Base-by-base conservation (phyloP, 768 basidiomycete genomes). In the Lactifluus rugatus region DNA sequence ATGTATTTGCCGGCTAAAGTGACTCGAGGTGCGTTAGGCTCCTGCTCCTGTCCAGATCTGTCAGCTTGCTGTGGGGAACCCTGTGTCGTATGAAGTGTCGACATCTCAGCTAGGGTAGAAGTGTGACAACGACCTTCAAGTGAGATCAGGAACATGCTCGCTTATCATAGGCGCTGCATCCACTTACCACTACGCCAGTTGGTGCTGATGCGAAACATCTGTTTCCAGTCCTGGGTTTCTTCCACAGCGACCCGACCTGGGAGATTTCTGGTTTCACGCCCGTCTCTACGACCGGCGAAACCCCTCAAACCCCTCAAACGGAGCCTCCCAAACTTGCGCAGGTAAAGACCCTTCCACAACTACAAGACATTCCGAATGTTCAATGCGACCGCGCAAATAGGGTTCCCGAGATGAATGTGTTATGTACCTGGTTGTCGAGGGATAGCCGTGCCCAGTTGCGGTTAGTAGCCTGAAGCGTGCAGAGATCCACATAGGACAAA, bases 121-220 rank as follows among this genome's bases (percentile, higher is more conserved):
- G 57, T 56, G 57, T 36, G 50, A 66, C 87, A 89, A 17, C 85
- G 85, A 61, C 88, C 87, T 90, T 51, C 11, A 25, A 26, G 32
- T 54, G 14, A n/a, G 31, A 37, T 54, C 25, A 42, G 47, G 21
- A 7, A 16, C 21, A 21, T 2, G 23, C 10, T 42, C 52, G 42
- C 3, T 17, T 11, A 52, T 4, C 32, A 28, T 19, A 11, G 37
- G 66, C 55, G 64, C 39, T 44, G 46, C 52, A 46, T 47, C 34
- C 55, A 67, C 76, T 63, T 65, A 89, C 89, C 89, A 70, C 72
- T 85, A 68, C 78, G 79, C 89, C 89, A 91, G 64, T 90, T 90
- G 16, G 82, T 82, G 64, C 85, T 88, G 61, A 89, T 85, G 55
- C 86, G 78, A 69, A 89, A 90, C 87, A 90, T 89, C 80, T 81